These are phyloP conservation scores for Diacronema lutheri DNA, from an alignment of 78 protist species.

Conservation along the genomic window DNA sequence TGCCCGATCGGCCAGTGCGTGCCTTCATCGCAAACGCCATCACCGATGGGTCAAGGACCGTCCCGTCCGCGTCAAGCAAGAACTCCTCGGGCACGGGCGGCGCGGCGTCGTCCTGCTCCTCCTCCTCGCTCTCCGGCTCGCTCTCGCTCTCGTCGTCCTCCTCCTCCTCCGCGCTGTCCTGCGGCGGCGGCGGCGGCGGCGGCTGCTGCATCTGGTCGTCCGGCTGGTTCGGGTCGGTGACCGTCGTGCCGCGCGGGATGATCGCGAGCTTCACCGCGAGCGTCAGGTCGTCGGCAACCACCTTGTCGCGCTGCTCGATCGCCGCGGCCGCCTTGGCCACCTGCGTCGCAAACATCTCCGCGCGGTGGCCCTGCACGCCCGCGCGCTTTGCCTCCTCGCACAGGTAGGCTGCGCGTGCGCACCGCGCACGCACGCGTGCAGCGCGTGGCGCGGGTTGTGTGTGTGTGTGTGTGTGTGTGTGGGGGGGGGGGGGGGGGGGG, in stretches of 20 bases:
- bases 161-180: neutral
- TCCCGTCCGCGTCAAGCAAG: constrained; percentile 48
- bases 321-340: constrained; percentile 32
- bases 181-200: constrained; percentile 34
- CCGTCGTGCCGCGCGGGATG: constrained; percentile 23
- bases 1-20: neutral
- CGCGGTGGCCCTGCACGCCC: constrained; percentile 37
- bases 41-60: constrained; percentile 30
- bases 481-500: too few species aligned
- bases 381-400: constrained; percentile 37
- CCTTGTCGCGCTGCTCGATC: neutral
- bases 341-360: constrained; percentile 25
- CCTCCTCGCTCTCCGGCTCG: constrained; percentile 21
- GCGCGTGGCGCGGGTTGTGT: neutral
- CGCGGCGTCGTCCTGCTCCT: constrained; percentile 26
- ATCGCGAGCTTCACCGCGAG: constrained; percentile 26
- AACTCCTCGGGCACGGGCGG: constrained; percentile 48
- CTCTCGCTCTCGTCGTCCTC: constrained; percentile 30
- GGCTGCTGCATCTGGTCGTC: constrained; percentile 9
- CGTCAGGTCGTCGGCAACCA: constrained; percentile 24
- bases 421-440: neutral
- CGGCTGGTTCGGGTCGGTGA: neutral
- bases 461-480: too few species aligned
- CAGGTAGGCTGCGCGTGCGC: neutral
- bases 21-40: constrained; percentile 17